These are phyloP conservation scores for Amanita rubescens DNA, from an alignment of 768 basidiomycete species.

Conservation along the genomic window DNA sequence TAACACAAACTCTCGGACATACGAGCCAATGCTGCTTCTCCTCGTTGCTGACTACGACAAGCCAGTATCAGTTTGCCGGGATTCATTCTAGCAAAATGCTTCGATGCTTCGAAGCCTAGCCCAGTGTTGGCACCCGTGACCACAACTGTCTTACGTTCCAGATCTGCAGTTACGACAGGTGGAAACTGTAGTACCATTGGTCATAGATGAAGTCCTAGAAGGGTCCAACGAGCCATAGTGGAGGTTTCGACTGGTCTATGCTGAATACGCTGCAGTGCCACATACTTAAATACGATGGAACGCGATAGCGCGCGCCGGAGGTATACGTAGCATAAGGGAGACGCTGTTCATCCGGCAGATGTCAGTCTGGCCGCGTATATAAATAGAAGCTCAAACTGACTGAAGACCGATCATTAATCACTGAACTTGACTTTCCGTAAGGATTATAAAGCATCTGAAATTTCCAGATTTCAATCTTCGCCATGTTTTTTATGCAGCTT, in stretches of 20 bases:
- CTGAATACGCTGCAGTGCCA: too few relatives aligned
- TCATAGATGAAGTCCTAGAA: neutral
- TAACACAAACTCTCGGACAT: neutral
- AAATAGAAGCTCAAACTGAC: too few relatives aligned
- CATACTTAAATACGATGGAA: too few relatives aligned
- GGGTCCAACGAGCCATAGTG: neutral
- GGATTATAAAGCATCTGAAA: too few relatives aligned
- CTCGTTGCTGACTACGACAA: constrained; percentile 27
- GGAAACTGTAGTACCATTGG: constrained; percentile 13
- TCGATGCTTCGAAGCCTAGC: constrained; percentile 37
- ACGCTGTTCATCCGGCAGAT: too few relatives aligned
- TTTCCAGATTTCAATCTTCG: too few relatives aligned
- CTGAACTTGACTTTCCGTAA: too few relatives aligned
- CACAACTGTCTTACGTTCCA: constrained; percentile 39
- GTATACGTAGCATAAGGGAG: too few relatives aligned
- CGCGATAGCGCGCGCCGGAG: too few relatives aligned
- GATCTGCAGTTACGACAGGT: constrained; percentile 26
- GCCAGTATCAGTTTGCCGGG: constrained; percentile 30
- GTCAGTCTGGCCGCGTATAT: too few relatives aligned
- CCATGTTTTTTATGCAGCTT: neutral
- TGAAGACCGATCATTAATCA: too few relatives aligned
- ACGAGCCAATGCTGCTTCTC: constrained; percentile 28
- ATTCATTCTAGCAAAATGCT: constrained; percentile 38
- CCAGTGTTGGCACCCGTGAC: constrained; percentile 45
- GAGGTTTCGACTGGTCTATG: neutral